A percentile compares a stretch with the other conserved stretches of the same genome.
phyloP scores from a whole-genome alignment of 2,329 filamentous ascomycete species.

The Fusarium metavorans region DNA sequence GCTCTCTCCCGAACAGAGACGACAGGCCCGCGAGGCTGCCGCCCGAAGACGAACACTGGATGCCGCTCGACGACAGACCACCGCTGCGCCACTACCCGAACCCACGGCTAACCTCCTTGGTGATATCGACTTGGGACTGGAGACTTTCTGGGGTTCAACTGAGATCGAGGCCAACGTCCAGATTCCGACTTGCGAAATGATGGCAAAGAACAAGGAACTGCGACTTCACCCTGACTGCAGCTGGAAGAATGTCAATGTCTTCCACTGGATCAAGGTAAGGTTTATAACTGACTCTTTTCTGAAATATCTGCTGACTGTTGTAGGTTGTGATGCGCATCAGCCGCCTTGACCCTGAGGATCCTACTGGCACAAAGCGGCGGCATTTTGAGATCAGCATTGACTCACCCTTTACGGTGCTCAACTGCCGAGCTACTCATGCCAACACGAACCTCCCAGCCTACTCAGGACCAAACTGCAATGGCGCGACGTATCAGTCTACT shows the following conservation, averaged over 20 bases:
- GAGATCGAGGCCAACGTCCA: slow-evolving; percentile 96
- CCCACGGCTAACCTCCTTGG: slow-evolving; percentile 80
- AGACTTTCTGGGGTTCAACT: slow-evolving; percentile 84
- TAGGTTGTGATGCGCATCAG: slow-evolving; percentile 94
- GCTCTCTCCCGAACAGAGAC: slow-evolving; percentile 64
- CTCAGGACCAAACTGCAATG: slow-evolving; percentile 62
- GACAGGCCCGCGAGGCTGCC: slow-evolving; percentile 61
- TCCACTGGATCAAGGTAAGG: slow-evolving; percentile 94
- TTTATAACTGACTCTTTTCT: not conserved
- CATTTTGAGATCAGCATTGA: slow-evolving; percentile 98
- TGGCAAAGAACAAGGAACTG: slow-evolving; percentile 76
- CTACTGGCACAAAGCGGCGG: slow-evolving; percentile 76
- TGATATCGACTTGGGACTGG: slow-evolving; percentile 76
- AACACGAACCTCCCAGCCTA: slow-evolving; percentile 91
- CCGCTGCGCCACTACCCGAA: slow-evolving; percentile 60
- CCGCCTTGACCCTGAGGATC: slow-evolving; percentile 82
- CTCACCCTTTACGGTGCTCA: slow-evolving; percentile 92
- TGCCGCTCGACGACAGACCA: slow-evolving; percentile 56
- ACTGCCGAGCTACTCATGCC: slow-evolving; percentile 91
- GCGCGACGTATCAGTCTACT: slow-evolving; percentile 58
- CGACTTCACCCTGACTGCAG: slow-evolving; percentile 90
- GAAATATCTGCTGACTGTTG: slow-evolving; percentile 17
- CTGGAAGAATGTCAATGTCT: slow-evolving; percentile 93
- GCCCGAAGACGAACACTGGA: slow-evolving; percentile 65
- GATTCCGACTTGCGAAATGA: slow-evolving; percentile 87